Percentiles rank a stretch among this genome's conserved stretches.
Evolutionary conservation across 768 basidiomycete species (phyloP).

Genomic region (Suillus hirtellus): DNA sequence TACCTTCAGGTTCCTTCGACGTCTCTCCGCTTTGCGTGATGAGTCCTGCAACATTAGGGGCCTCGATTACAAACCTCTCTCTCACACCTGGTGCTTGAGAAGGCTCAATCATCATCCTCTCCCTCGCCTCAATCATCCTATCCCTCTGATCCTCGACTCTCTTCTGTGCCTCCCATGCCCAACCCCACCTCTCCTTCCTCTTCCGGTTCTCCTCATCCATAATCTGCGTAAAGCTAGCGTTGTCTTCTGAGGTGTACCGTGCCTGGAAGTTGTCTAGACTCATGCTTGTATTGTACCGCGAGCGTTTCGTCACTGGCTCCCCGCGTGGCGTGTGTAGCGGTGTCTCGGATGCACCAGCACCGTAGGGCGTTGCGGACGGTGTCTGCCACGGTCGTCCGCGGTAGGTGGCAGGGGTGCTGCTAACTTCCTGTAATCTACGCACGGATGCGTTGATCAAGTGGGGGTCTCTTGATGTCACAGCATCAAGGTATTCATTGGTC

Average conservation of each 20-base stretch:
- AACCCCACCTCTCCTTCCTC: conserved; percentile 78
- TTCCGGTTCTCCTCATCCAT: conserved; percentile 85
- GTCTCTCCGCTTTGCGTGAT: conserved; percentile 39
- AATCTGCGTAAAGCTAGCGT: conserved; percentile 93
- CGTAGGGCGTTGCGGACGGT: conserved; percentile 70
- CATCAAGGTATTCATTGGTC: conserved; percentile 83
- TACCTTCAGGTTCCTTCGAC: conserved; percentile 16
- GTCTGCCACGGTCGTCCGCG: conserved; percentile 37
- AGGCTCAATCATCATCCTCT: conserved; percentile 72
- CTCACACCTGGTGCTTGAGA: conserved; percentile 61
- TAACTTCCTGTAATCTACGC: conserved; percentile 65
- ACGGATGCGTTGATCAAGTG: conserved; percentile 76
- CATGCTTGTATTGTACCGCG: conserved; percentile 59
- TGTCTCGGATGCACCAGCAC: conserved; percentile 60
- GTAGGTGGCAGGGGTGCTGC: conserved; percentile 49
- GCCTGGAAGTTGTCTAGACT: conserved; percentile 88
- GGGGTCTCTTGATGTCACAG: conserved; percentile 73
- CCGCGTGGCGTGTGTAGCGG: conserved; percentile 51
- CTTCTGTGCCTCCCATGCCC: conserved; percentile 95
- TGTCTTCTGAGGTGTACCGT: conserved; percentile 94
- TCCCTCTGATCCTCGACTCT: conserved; percentile 68
- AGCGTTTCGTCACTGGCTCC: conserved; percentile 54
- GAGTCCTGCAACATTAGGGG: conserved; percentile 54
- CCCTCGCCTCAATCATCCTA: conserved; percentile 67
- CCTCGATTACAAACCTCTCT: conserved; percentile 67